Evolutionary conservation across 257 asterid species (phyloP).

Genomic region (Linaria vulgaris): DNA sequence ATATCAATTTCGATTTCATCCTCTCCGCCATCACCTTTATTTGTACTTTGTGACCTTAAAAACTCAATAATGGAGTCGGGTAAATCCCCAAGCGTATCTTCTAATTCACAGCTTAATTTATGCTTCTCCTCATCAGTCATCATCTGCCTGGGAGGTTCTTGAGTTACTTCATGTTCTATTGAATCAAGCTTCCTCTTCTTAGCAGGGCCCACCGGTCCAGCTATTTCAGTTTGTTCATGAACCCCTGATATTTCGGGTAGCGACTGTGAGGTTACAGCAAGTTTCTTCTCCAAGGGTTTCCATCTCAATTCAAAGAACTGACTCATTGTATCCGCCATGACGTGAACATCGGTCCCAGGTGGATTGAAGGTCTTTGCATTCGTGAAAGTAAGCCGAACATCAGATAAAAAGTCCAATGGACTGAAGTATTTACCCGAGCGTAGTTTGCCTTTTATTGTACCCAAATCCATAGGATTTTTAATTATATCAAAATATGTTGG

Average conservation of each 20-base stretch:
- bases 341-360: slow-evolving; percentile 60
- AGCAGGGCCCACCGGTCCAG: slow-evolving; percentile 38
- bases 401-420: slow-evolving; percentile 71
- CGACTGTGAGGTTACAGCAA: slow-evolving; percentile 30
- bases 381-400: slow-evolving; percentile 75
- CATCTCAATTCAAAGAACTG: slow-evolving; percentile 67
- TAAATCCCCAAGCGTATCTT: slow-evolving; percentile 47
- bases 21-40: slow-evolving; percentile 52
- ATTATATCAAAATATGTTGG: slow-evolving; percentile 76
- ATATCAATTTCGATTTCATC: slow-evolving; percentile 83
- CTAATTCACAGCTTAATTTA: slow-evolving; percentile 55
- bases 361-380: slow-evolving; percentile 89
- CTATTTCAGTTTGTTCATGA: slow-evolving; percentile 41
- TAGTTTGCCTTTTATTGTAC: slow-evolving; percentile 68
- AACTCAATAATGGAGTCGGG: slow-evolving; percentile 60
- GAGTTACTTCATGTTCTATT: slow-evolving; percentile 33
- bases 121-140: slow-evolving; percentile 70
- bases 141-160: slow-evolving; percentile 45
- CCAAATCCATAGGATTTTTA: slow-evolving; percentile 90
- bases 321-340: slow-evolving; percentile 58
- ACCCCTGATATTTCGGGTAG: slow-evolving; percentile 37
- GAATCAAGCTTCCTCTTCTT: slow-evolving; percentile 70
- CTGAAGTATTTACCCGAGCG: slow-evolving; percentile 49
- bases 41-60: slow-evolving; percentile 55
- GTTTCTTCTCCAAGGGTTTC: slow-evolving; percentile 64